A percentile compares a stretch with the other conserved stretches of the same genome.
phyloP scores from a whole-genome alignment of 352 stramenopile species.

The Pythium pyrilobum region DNA sequence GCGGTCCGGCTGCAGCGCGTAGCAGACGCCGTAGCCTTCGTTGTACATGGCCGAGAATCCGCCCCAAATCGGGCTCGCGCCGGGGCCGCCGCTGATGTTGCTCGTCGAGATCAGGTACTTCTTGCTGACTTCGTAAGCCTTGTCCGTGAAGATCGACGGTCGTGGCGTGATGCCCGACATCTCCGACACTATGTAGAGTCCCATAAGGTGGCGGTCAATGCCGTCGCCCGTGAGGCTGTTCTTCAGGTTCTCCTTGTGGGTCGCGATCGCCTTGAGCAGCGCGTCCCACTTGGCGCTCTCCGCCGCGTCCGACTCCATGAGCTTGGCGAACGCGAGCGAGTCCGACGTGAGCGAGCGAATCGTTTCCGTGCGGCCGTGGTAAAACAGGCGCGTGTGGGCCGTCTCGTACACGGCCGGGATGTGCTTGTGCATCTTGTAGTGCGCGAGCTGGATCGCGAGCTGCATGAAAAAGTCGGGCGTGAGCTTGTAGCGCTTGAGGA shows the following conservation, averaged over 20 bases:
- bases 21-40: slow-evolving; percentile 95
- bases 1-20: slow-evolving; percentile 91
- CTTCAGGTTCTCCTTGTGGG: slow-evolving; percentile 91
- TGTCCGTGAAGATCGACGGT: slow-evolving; percentile 92
- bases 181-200: slow-evolving; percentile 91
- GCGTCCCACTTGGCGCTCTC: slow-evolving; percentile 73
- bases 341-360: slow-evolving; percentile 87
- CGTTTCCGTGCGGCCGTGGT: slow-evolving; percentile 95
- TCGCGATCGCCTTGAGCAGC: slow-evolving; percentile 83
- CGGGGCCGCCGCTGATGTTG: slow-evolving; percentile 91
- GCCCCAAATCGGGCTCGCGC: slow-evolving; percentile 94
- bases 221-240: slow-evolving; percentile 81
- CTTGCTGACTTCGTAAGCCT: slow-evolving; percentile 90
- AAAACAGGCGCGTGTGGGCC: slow-evolving; percentile 95
- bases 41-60: slow-evolving; percentile 95
- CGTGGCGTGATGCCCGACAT: slow-evolving; percentile 86
- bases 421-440: slow-evolving; percentile 93
- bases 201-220: slow-evolving; percentile 96
- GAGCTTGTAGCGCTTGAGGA: slow-evolving; percentile 93
- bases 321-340: slow-evolving; percentile 88
- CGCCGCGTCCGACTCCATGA: slow-evolving; percentile 65
- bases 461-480: slow-evolving; percentile 98
- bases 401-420: slow-evolving; percentile 96
- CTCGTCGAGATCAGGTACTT: slow-evolving; percentile 95
- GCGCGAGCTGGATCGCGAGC: slow-evolving; percentile 95